Evolutionary conservation across 2,329 filamentous ascomycete genomes (phyloP).

Genomic region (Geosmithia putterillii): DNA sequence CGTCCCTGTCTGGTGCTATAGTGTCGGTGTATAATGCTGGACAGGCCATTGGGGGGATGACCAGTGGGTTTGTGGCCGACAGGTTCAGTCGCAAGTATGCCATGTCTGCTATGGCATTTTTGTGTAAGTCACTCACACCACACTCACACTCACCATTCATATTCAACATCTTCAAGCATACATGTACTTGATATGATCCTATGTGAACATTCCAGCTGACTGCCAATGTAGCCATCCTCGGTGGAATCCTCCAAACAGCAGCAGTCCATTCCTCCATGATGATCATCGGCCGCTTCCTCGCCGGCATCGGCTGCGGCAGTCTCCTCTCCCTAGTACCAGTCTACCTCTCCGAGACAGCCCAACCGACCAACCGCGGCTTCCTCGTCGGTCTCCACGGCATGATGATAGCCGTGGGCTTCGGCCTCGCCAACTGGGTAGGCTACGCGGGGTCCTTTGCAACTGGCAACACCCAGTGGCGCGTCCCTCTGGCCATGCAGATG

Average conservation of each 20-base stretch:
- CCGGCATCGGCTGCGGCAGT: slow-evolving; percentile 24
- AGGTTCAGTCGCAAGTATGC: slow-evolving; percentile 20
- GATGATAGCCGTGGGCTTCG: slow-evolving; percentile 7
- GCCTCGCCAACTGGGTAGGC: slow-evolving; percentile 8
- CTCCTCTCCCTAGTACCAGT: slow-evolving; percentile 19
- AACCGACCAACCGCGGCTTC: slow-evolving; percentile 27
- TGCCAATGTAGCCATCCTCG: slow-evolving; percentile 12
- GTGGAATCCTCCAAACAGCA: slow-evolving; percentile 24
- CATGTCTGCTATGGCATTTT: slow-evolving; percentile 13
- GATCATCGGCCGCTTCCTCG: slow-evolving; percentile 24
- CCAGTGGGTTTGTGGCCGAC: slow-evolving; percentile 18
- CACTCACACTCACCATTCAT: too few relatives aligned
- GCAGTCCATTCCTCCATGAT: slow-evolving; percentile 25
- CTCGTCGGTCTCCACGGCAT: slow-evolving; percentile 26
- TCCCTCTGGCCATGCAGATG: slow-evolving; percentile 19
- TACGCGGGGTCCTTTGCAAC: slow-evolving; percentile 14
- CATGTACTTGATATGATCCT: too few relatives aligned
- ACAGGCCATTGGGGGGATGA: slow-evolving; percentile 14
- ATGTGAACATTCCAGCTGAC: too few relatives aligned
- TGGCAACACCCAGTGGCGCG: slow-evolving; percentile 17
- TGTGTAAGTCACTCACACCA: slow-evolving; percentile 3
- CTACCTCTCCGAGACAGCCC: slow-evolving; percentile 27
- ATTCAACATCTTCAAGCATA: not conserved
- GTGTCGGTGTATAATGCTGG: slow-evolving; percentile 20
- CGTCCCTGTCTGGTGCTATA: slow-evolving; percentile 13